These are phyloP conservation scores for Cadophora sp. DNA, from an alignment of 2,329 filamentous ascomycete species.

Conservation along the genomic window DNA sequence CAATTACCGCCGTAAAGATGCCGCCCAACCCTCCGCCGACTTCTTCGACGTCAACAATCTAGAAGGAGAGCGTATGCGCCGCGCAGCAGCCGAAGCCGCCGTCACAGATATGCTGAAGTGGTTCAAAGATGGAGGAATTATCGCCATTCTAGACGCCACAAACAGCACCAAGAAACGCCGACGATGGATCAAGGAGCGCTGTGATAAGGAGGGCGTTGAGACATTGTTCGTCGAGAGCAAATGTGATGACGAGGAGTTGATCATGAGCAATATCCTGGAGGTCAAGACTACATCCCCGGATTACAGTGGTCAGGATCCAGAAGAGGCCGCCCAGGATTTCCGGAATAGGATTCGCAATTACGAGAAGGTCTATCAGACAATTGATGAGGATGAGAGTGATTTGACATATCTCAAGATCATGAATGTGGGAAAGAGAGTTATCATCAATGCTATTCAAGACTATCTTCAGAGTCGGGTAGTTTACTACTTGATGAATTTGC, in stretches of 20 bases:
- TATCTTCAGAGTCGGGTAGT: slow-evolving; percentile 96
- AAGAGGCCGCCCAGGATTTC: slow-evolving; percentile 89
- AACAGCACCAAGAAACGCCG: slow-evolving; percentile 92
- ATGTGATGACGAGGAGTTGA: slow-evolving; percentile 93
- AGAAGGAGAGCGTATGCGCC: slow-evolving; percentile 88
- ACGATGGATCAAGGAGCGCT: slow-evolving; percentile 87
- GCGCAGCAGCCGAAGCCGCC: slow-evolving; percentile 88
- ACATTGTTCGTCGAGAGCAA: slow-evolving; percentile 97
- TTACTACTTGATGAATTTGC: slow-evolving; percentile 98
- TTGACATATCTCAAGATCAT: slow-evolving; percentile 98
- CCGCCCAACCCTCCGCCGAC: slow-evolving; percentile 87
- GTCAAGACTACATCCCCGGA: slow-evolving; percentile 97
- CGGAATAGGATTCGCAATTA: slow-evolving; percentile 95
- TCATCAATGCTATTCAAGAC: slow-evolving; percentile 97
- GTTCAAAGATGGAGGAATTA: slow-evolving; percentile 83
- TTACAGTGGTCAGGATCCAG: slow-evolving; percentile 92
- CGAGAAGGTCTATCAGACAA: slow-evolving; percentile 94
- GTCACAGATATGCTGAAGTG: slow-evolving; percentile 93
- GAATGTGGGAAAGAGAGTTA: slow-evolving; percentile 93
- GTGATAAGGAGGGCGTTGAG: slow-evolving; percentile 78
- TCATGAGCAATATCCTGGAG: slow-evolving; percentile 97
- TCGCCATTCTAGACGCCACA: slow-evolving; percentile 94
- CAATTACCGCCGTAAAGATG: slow-evolving; percentile 88
- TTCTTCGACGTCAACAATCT: slow-evolving; percentile 94
- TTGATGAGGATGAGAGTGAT: slow-evolving; percentile 86